Evolutionary conservation across 345 rosid genomes (phyloP).

Genomic region (Cochlearia excelsa): DNA sequence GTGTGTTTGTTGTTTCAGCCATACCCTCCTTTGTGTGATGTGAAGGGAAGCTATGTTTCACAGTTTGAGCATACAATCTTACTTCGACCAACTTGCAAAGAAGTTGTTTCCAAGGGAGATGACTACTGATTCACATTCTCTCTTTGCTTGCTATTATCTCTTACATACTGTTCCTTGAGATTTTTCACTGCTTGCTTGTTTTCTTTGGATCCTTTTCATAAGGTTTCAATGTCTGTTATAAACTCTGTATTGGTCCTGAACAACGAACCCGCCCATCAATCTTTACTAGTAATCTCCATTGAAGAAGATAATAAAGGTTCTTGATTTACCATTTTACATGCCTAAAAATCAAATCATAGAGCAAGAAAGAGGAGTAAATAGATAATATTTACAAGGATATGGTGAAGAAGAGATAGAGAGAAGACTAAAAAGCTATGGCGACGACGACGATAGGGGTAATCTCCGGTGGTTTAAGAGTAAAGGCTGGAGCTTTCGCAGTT

Average conservation of each 20-base stretch:
- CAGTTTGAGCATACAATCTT: conserved; percentile 91
- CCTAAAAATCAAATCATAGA: too few relatives aligned
- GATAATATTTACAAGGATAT: neutral
- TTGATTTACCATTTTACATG: neutral
- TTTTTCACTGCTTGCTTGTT: conserved; percentile 13
- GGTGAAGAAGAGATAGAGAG: neutral
- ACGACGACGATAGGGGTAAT: conserved; percentile 32
- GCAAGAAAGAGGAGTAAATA: too few relatives aligned
- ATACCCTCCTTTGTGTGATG: conserved; percentile 81
- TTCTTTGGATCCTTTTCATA: conserved; percentile 14
- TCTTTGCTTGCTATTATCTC: conserved; percentile 2
- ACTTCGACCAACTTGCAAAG: conserved; percentile 95
- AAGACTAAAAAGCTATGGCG: neutral
- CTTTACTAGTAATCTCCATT: neutral
- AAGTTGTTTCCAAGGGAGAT: conserved; percentile 85
- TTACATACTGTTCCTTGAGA: conserved; percentile 22
- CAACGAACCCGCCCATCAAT: conserved; percentile 1
- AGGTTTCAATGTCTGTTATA: neutral
- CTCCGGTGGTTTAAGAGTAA: conserved; percentile 30
- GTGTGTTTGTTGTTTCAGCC: conserved; percentile 50
- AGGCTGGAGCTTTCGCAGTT: conserved; percentile 27
- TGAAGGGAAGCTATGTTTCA: conserved; percentile 86
- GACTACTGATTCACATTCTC: conserved; percentile 51
- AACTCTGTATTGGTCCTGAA: neutral
- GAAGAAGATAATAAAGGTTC: neutral